Conservation (phyloP, 371 early-diverging fungal species). For the Mucor saturninus region DNA sequence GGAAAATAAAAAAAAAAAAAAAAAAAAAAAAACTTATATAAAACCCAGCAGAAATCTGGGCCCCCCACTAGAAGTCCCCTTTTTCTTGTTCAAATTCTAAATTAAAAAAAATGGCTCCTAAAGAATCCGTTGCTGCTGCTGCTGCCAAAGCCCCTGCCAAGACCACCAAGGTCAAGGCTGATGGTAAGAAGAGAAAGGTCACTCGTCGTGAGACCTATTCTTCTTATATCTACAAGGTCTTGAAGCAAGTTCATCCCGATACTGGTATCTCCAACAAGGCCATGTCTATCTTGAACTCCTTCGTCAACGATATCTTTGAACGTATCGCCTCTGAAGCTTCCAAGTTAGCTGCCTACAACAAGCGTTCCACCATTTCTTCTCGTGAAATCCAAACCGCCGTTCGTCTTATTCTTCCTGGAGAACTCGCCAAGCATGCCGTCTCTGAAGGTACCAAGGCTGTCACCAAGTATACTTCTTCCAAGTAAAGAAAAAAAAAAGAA, state of each 20-base stretch:
- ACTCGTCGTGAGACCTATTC: conserved; percentile 90
- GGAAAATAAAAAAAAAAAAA: no score
- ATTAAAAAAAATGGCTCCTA: conserved; percentile 25
- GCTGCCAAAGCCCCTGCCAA: conserved; percentile 44
- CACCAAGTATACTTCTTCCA: conserved; percentile 93
- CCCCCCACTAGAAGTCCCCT: no score
- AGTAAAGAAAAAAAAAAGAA: conserved; percentile 41
- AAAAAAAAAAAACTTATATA: no score
- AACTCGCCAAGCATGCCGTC: conserved; percentile 97
- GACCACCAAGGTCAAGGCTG: conserved; percentile 25
- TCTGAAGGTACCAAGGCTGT: conserved; percentile 98
- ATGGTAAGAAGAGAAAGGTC: conserved; percentile 63
- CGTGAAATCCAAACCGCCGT: conserved; percentile 97
- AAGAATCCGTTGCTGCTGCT: conserved; percentile 39
- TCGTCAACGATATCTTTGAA: conserved; percentile 97
- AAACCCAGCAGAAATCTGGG: no score
- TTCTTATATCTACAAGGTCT: conserved; percentile 95
- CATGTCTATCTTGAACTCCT: conserved; percentile 98
- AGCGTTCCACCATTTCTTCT: conserved; percentile 93
- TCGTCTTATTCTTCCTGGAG: conserved; percentile 94
- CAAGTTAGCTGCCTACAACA: conserved; percentile 94
- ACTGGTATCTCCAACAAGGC: conserved; percentile 98
- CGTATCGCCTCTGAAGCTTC: conserved; percentile 90
- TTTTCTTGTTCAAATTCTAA: no score
- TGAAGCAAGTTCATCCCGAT: conserved; percentile 97